Conservation (phyloP, 129 eudicot genomes). For the Helichrysum umbraculigerum region DNA sequence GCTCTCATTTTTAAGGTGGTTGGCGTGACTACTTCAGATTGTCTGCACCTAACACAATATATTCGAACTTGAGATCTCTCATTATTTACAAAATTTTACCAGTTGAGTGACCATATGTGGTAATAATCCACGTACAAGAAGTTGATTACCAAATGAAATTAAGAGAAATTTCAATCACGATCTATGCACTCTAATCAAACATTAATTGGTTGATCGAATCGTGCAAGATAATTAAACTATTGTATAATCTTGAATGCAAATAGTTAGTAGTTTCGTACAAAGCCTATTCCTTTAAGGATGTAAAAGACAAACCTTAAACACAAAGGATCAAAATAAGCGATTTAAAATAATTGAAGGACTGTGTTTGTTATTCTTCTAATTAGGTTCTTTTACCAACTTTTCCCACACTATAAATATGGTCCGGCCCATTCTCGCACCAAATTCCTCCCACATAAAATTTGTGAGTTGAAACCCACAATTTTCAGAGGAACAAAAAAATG, state of each 20-base stretch:
- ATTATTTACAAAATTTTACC: too few relatives aligned
- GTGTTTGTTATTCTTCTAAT: background rate
- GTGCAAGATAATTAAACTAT: too few relatives aligned
- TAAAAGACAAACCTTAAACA: background rate
- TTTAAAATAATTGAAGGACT: background rate
- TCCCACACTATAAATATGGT: constrained; percentile 27
- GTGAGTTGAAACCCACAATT: constrained; percentile 20
- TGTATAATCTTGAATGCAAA: background rate
- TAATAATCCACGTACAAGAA: too few relatives aligned
- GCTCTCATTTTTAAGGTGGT: too few relatives aligned
- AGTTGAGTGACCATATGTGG: too few relatives aligned
- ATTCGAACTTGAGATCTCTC: too few relatives aligned
- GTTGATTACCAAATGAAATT: too few relatives aligned
- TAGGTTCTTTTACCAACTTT: constrained; percentile 22
- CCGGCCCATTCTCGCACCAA: constrained; percentile 10
- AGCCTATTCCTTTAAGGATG: background rate
- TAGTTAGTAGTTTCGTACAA: background rate
- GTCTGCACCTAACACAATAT: too few relatives aligned
- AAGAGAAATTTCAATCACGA: too few relatives aligned
- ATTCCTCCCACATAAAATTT: constrained; percentile 2
- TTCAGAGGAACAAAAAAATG: constrained; percentile 34
- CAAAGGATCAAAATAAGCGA: background rate
- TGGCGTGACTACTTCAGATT: too few relatives aligned
- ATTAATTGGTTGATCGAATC: too few relatives aligned
- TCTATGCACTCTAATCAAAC: too few relatives aligned